Evolutionary conservation across 495 filamentous ascomycete species (phyloP), one percentile per base, ranked within the genome.

Genomic region (Collariella sp.): DNA sequence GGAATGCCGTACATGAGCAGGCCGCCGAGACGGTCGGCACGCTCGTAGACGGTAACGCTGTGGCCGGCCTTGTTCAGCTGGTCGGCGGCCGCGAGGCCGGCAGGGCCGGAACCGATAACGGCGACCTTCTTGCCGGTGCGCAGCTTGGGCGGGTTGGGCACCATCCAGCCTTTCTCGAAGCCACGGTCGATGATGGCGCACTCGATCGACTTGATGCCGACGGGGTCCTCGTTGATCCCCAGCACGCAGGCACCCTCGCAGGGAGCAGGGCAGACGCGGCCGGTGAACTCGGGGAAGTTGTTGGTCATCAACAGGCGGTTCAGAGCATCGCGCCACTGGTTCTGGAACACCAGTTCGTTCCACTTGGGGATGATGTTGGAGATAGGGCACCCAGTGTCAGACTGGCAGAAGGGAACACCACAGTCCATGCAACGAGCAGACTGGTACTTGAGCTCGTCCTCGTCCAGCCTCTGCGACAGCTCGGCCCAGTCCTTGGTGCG

Each of bases 341-440:
- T 87, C 64, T 86, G 60, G 47, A 96, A 96, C 0, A 96, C 84
- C 16, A 97, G 65, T 52, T 97, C 94, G 53, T 96, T 97, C 90
- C 90, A 99, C 66, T 99, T 99, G 41, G 93, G 93, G 67, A 99
- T 99, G 70, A 99, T 96, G 75, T 99, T 99, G 63, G 88, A 94
- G 72, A 99, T 96, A 0, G 93, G 93, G 69, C 93, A 99, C 46
- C 93, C 93, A 55, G 88, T 89, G 59, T 99, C 93, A 9, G 90
- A 96, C 69, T 99, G 93, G 64, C 93, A 99, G 79, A 99, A 99
- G 4, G 93, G 93, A 64, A 99, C 91, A 83, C 93, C 93, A 61
- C 93, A 99, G 77, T 99, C 93, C 93, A 99, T 99, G 76, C 93
- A 99, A 61, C 93, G 89, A 52, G 93, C 93, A 13, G 93, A 87